Percentiles rank a stretch among this genome's conserved stretches.
Conservation (phyloP, 2,329 filamentous ascomycete genomes). For the Xylaria sp. region DNA sequence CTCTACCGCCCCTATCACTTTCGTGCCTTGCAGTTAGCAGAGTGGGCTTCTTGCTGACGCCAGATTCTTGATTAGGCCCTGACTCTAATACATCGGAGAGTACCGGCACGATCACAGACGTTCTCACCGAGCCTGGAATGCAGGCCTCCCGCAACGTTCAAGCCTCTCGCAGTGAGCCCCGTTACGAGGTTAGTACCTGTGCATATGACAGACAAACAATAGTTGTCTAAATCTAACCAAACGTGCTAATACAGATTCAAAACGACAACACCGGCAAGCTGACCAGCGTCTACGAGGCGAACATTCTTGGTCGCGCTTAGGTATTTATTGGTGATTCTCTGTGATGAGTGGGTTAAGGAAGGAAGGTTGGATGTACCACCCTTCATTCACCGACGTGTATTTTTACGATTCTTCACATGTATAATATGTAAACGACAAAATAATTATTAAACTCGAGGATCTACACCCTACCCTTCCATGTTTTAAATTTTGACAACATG, state of each 20-base stretch:
- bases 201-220: neutral
- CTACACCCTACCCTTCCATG: too few relatives aligned
- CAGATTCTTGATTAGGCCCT: slow-evolving; percentile 17
- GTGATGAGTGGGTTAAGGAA: too few relatives aligned
- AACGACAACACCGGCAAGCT: slow-evolving; percentile 39
- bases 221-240: too few relatives aligned
- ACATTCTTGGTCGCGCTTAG: slow-evolving; percentile 33
- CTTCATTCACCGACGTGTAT: too few relatives aligned
- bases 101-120: slow-evolving; percentile 34
- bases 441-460: too few relatives aligned
- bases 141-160: slow-evolving; percentile 36
- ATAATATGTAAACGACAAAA: too few relatives aligned
- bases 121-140: slow-evolving; percentile 36
- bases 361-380: too few relatives aligned
- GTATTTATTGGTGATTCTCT: neutral
- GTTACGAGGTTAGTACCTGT: slow-evolving; percentile 33
- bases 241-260: slow-evolving; percentile 28
- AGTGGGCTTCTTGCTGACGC: neutral
- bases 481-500: too few relatives aligned
- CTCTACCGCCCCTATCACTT: neutral
- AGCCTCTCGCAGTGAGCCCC: slow-evolving; percentile 32
- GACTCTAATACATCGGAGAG: slow-evolving; percentile 36
- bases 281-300: slow-evolving; percentile 37
- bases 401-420: too few relatives aligned
- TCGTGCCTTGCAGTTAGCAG: too few relatives aligned